Evolutionary conservation across 257 asterid species (phyloP), one percentile per base, ranked within the genome.

Genomic region (Solanum habrochaites): DNA sequence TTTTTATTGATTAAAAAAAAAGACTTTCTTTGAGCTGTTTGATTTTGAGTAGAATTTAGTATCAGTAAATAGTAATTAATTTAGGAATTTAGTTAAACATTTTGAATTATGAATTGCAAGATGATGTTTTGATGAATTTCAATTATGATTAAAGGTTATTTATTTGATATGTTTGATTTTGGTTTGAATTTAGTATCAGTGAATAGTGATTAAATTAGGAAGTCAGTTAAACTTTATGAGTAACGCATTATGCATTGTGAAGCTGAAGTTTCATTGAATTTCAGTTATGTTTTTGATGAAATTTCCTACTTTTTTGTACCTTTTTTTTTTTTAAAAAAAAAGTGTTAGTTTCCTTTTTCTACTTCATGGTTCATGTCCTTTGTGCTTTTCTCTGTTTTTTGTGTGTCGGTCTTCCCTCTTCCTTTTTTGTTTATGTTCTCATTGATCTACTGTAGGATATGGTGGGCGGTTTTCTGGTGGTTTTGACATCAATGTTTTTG

Each of bases 391-490:
- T 83, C 6, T 85, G 74, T 14, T 47, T 87, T 75, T 39, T 78
- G 70, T 77, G 21, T 35, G 56, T 7, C 70, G 77, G 90, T 93
- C 90, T 93, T 74, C 88, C 88, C 85, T 49, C 40, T 70, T 66
- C 25, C 81, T 49, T 86, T 35, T 74, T 90, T 74, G 31, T 58
- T 67, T 86, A 47, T 47, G 85, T 47, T 47, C 67, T 47, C 85
- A 29, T 49, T 18, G 43, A 47, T 47, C 29, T 47, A 49, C 42
- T 88, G 73, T 80, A 97, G 99, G 99, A 85, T 87, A 86, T 13
- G 95, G 94, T 16, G 96, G 99, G 71, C 93, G 52, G 75, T 96
- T 97, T 90, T 96, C 98, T 74, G 99, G 98, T n/a, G 99, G 99
- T 81, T 95, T 95, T 84, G 99, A 97, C 93, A 95, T 97, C 87